Evolutionary conservation across 2,329 filamentous ascomycete genomes (phyloP).

Genomic region (Penicillium sp.): DNA sequence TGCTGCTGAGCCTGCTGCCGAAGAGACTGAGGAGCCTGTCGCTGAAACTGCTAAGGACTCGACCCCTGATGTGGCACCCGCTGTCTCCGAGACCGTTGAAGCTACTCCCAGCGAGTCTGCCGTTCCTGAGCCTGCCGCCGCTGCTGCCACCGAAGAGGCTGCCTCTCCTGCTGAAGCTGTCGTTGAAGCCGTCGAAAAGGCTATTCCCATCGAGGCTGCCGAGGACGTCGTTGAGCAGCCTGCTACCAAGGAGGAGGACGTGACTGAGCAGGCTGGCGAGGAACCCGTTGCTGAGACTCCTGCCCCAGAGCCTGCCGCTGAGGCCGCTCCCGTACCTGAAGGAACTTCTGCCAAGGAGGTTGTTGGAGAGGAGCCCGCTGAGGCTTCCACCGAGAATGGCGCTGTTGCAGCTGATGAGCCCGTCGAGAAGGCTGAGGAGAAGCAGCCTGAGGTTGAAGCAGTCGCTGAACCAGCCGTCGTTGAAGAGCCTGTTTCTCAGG

Average conservation of each 20-base stretch:
- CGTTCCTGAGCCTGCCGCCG: not conserved
- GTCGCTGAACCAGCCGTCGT: slow-evolving; percentile 5
- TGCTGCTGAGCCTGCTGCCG: not conserved
- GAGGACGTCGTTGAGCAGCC: slow-evolving; percentile 4
- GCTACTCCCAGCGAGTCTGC: not conserved
- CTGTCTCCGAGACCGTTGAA: not conserved
- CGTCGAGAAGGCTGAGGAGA: slow-evolving; percentile 8
- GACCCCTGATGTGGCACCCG: not conserved
- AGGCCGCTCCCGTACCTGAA: slow-evolving; percentile 3
- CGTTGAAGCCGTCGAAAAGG: not conserved
- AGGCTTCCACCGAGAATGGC: slow-evolving; percentile 2
- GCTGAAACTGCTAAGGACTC: not conserved
- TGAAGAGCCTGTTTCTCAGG: slow-evolving; percentile 7
- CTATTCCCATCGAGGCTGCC: not conserved
- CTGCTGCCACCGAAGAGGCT: not conserved
- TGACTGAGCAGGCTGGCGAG: slow-evolving; percentile 2
- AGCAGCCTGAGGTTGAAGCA: slow-evolving; percentile 2
- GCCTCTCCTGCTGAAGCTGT: not conserved
- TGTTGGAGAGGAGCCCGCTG: slow-evolving; percentile 1
- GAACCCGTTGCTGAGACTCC: slow-evolving; percentile 5
- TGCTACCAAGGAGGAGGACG: slow-evolving; percentile 4
- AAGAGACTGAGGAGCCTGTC: slow-evolving; percentile 1
- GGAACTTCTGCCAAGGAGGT: slow-evolving; percentile 1
- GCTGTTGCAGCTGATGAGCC: slow-evolving; percentile 8
- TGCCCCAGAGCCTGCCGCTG: not conserved